phyloP scores from a whole-genome alignment of 129 eudicot genomes.

The Mikania micrantha region DNA sequence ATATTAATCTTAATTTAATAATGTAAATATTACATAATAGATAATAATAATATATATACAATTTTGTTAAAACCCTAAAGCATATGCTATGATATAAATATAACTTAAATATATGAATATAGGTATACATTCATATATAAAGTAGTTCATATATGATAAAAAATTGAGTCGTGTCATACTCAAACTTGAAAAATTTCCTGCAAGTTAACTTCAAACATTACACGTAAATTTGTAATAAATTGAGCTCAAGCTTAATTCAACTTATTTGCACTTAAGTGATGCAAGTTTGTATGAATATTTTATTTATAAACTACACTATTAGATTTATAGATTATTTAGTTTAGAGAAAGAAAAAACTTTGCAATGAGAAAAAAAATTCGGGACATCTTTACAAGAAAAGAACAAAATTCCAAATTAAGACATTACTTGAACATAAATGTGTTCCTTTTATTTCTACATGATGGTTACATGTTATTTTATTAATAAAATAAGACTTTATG shows the following conservation, averaged over 20 bases:
- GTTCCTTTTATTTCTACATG: background rate
- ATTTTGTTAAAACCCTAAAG: no score
- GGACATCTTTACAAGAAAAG: constrained; percentile 18
- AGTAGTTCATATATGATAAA: no score
- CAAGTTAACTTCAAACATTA: background rate
- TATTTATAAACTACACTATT: background rate
- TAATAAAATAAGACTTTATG: background rate
- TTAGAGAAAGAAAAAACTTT: background rate
- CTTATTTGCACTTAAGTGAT: background rate
- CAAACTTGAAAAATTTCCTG: background rate
- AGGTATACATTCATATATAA: no score
- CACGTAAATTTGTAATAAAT: no score
- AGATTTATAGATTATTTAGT: constrained; percentile 6
- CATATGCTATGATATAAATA: no score
- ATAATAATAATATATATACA: no score
- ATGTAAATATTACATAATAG: no score
- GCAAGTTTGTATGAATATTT: constrained; percentile 1
- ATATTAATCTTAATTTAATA: no score
- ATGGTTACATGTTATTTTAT: background rate
- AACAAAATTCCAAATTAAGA: constrained; percentile 5
- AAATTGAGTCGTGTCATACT: background rate
- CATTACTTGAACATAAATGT: background rate
- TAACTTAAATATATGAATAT: no score
- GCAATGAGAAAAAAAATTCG: constrained; percentile 1
- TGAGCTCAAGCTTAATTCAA: background rate